Conservation (phyloP, 441 rosid species). For the Isatis lusitanica region DNA sequence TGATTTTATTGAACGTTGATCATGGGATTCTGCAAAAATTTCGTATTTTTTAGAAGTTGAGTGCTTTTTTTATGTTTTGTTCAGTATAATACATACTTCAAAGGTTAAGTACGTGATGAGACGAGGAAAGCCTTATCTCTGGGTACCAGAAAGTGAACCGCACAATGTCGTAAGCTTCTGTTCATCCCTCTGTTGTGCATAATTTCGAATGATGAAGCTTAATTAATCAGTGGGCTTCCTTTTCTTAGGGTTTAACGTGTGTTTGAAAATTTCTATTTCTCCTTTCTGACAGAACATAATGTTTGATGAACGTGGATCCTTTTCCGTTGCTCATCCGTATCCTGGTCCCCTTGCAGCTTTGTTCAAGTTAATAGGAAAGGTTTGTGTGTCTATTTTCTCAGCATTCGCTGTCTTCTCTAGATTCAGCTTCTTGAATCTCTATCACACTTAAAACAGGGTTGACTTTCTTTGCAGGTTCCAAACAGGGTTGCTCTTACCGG, state of each 20-base stretch:
- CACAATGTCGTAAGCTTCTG: conserved; percentile 73
- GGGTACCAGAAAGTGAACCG: conserved; percentile 76
- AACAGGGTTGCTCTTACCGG: conserved; percentile 78
- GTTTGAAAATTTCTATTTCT: background rate
- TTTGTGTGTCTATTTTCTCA: conserved; percentile 35
- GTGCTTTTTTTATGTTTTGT: conserved; percentile 17
- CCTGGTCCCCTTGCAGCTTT: conserved; percentile 74
- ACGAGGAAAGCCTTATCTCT: conserved; percentile 77
- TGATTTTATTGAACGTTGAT: background rate
- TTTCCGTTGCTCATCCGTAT: conserved; percentile 66
- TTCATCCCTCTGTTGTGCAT: conserved; percentile 11
- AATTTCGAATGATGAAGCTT: background rate
- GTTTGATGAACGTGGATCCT: conserved; percentile 84
- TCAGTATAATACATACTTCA: conserved; percentile 71
- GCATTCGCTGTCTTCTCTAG: background rate
- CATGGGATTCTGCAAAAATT: background rate
- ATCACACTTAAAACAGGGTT: background rate
- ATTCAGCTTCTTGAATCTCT: background rate
- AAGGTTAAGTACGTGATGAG: conserved; percentile 77
- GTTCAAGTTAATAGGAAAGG: conserved; percentile 65
- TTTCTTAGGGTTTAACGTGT: background rate
- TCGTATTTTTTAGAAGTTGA: background rate
- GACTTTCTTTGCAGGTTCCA: conserved; percentile 59
- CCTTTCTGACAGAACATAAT: conserved; percentile 59
- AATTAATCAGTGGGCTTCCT: background rate